Evolutionary conservation across 805 yeast species (phyloP), one percentile per base, ranked within the genome.

Genomic region (Candida nemodendra): DNA sequence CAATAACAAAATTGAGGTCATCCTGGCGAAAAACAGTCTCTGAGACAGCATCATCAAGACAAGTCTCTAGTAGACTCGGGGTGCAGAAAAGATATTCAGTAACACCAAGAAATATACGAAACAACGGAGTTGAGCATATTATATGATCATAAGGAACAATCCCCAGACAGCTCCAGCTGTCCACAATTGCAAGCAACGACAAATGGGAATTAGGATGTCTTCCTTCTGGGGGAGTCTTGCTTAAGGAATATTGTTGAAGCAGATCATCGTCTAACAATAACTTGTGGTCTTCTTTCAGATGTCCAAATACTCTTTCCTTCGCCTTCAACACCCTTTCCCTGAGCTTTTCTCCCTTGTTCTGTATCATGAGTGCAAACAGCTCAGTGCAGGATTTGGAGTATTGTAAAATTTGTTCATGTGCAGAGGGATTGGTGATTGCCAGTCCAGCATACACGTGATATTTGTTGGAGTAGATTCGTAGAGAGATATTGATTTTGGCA

Each of bases 361-460:
- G 82, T 25, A 91, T 74, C 85, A 91, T 87, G 54, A 93, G 63
- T 18, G 91, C 77, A 59, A 84, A 90, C 30, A 93, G 67, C 38
- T 85, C 93, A 1, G 93, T 83, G 2, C 84, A 83, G 1, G 95
- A 84, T 24, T 76, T 74, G 2, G 98, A 84, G 59, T 91, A 93
- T 59, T 90, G 97, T 48, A 85, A 70, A 14, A 95, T 83, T 62
- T 93, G 98, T 27, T 74, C 77, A 55, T 91, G 97, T 1, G 98
- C 97, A 29, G 90, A 78, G 1, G 96, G 97, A 54, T 93, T 93
- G 1, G 96, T 84, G 49, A 93, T 91, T 8, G 98, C 97, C 53
- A 93, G 69, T 0, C 99, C 99, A 4, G 98, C 98, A 57, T 93
- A 93, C 21, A 93, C 98, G 60, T 93, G 99, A 95, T 96, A 93